Percentiles rank a stretch among this genome's conserved stretches.
These are phyloP conservation scores for Nitzschia sp. DNA, from an alignment of 108 stramenopile species.

Conservation along the genomic window DNA sequence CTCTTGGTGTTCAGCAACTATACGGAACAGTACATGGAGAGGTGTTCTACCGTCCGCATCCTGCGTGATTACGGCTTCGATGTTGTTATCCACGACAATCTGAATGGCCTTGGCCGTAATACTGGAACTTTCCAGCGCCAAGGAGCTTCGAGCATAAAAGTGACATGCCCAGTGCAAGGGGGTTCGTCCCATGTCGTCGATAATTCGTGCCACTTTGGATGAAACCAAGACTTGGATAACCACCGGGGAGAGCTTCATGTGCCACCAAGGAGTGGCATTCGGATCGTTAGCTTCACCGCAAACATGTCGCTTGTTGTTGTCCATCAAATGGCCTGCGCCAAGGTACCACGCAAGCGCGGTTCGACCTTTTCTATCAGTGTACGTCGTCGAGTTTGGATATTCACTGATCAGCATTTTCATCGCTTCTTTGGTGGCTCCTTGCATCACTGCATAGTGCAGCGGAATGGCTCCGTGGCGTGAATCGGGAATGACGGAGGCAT, in stretches of 20 bases:
- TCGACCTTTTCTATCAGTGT: constrained; percentile 41
- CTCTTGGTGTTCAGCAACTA: constrained; percentile 25
- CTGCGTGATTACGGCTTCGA: constrained; percentile 30
- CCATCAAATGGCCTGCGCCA: constrained; percentile 45
- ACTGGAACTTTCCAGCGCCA: constrained; percentile 4
- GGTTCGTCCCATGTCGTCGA: constrained; percentile 38
- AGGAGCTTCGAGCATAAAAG: constrained; percentile 27
- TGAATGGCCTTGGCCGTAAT: constrained; percentile 40
- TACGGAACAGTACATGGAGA: constrained; percentile 46
- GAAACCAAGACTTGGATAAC: constrained; percentile 36
- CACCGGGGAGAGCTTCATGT: constrained; percentile 23
- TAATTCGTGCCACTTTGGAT: constrained; percentile 38
- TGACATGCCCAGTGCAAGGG: constrained; percentile 59
- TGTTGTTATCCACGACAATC: constrained; percentile 42
- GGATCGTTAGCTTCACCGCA: constrained; percentile 50
- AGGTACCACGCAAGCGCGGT: constrained; percentile 57
- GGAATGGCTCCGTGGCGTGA: constrained; percentile 48
- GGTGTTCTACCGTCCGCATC: constrained; percentile 44
- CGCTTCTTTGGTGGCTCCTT: constrained; percentile 45
- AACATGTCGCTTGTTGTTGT: constrained; percentile 32
- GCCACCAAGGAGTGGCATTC: constrained; percentile 38
- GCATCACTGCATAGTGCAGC: constrained; percentile 60
- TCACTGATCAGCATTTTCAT: constrained; percentile 30
- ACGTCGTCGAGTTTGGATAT: constrained; percentile 35
- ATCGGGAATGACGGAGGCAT: constrained; percentile 48